Evolutionary conservation across 2,329 filamentous ascomycete species (phyloP).

Genomic region (Graphiopsis chlorocephala): DNA sequence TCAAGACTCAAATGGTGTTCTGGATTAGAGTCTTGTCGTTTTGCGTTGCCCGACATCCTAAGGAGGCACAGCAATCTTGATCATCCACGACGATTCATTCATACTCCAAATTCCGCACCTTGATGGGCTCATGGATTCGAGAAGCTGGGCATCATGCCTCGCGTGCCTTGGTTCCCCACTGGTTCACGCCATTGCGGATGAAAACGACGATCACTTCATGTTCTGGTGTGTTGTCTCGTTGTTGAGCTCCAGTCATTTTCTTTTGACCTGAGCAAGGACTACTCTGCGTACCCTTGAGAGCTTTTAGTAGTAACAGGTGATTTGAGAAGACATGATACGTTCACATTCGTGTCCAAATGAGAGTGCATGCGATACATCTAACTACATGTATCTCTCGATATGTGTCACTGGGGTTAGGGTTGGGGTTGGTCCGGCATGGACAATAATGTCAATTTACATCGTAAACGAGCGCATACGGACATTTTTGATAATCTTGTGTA

Average conservation of each 20-base stretch:
- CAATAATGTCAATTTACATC: not conserved
- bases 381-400: not conserved
- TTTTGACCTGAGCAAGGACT: not conserved
- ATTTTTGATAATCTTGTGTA: not conserved
- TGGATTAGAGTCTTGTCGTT: not conserved
- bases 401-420: not conserved
- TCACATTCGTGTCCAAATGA: not conserved
- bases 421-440: not conserved
- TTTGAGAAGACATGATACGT: not conserved
- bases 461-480: not conserved
- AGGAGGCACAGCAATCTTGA: not conserved
- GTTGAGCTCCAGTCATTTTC: not conserved
- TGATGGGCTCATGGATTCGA: not conserved
- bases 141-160: not conserved
- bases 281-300: not conserved
- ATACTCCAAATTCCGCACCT: not conserved
- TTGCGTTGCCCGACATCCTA: not conserved
- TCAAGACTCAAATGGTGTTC: not conserved
- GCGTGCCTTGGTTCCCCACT: not conserved
- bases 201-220: not conserved
- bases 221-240: not conserved
- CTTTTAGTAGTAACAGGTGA: not conserved
- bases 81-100: not conserved
- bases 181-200: not conserved
- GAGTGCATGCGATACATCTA: too few relatives aligned